Evolutionary conservation across 2,329 filamentous ascomycete genomes (phyloP).

Genomic region (Grosmannia serpens): DNA sequence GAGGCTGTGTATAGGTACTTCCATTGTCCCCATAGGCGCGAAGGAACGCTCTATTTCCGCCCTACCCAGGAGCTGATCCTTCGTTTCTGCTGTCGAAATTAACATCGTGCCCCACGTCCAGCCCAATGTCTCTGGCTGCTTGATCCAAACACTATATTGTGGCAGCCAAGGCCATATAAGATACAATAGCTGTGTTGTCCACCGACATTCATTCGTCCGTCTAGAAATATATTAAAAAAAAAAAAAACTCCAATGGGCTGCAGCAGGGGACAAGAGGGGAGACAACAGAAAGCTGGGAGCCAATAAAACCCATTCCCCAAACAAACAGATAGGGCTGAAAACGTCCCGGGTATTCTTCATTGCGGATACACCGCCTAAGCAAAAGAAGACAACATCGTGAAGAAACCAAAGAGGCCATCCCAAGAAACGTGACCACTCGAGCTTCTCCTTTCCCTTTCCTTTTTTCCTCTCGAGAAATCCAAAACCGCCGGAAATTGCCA

Average conservation of each 20-base stretch:
- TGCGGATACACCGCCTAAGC: conserved; percentile 7
- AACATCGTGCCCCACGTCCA: too few species aligned
- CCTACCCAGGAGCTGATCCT: background rate
- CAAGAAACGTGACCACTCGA: background rate
- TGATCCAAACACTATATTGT: background rate
- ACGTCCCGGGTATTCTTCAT: conserved; percentile 9
- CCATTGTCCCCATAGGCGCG: background rate
- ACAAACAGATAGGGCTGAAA: background rate
- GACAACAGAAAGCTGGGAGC: background rate
- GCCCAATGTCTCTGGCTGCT: too few species aligned
- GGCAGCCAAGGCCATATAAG: background rate
- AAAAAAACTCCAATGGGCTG: background rate
- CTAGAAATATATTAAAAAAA: background rate
- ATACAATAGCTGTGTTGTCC: background rate
- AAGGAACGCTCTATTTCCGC: too few species aligned
- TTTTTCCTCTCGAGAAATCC: background rate
- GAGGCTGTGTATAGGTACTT: background rate
- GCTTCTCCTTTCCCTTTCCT: background rate
- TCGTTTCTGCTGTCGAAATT: background rate
- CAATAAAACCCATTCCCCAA: background rate
- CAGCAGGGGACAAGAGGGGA: background rate
- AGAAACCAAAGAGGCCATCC: background rate
- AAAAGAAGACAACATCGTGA: conserved; percentile 1
- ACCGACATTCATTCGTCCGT: background rate
- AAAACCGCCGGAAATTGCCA: background rate